phyloP scores from a whole-genome alignment of 768 basidiomycete species.

The Favolaschia claudopus region DNA sequence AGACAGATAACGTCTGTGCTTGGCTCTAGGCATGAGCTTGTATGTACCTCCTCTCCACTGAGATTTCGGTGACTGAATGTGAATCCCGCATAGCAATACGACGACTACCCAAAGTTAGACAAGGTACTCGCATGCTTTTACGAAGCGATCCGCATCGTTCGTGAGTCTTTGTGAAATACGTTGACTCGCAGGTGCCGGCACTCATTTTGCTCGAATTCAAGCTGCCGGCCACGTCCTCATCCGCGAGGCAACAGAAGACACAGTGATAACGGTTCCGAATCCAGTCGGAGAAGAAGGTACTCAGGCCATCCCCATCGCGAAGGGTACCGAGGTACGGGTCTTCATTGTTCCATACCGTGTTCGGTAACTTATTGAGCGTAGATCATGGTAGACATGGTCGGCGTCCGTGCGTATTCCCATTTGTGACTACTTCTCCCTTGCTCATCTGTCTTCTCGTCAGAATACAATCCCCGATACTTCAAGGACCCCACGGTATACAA shows the following conservation, averaged over 20 bases:
- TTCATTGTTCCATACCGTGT: neutral
- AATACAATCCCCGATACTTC: conserved; percentile 59
- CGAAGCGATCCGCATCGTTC: conserved; percentile 39
- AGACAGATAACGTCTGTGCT: conserved; percentile 52
- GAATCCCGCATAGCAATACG: conserved; percentile 16
- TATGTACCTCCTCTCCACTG: conserved; percentile 18
- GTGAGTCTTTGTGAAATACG: conserved; percentile 24
- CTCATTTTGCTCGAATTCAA: neutral
- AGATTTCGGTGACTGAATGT: neutral
- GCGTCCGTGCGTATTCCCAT: conserved; percentile 29
- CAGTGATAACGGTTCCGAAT: conserved; percentile 32
- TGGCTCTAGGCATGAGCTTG: conserved; percentile 43
- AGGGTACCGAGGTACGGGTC: conserved; percentile 27
- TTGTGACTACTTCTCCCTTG: neutral
- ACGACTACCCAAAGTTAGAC: conserved; percentile 30
- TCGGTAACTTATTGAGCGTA: neutral
- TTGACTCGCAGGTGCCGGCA: neutral
- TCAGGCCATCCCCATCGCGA: conserved; percentile 27
- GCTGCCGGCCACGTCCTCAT: conserved; percentile 34
- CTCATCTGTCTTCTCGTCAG: conserved; percentile 32
- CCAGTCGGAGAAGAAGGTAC: conserved; percentile 35
- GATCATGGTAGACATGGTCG: conserved; percentile 38
- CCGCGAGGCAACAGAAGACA: conserved; percentile 38
- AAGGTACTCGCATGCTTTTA: conserved; percentile 39
- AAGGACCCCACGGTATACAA: conserved; percentile 55